Evolutionary conservation across 192 early-diverging fungal species (phyloP).

Genomic region (Backusella sp.): DNA sequence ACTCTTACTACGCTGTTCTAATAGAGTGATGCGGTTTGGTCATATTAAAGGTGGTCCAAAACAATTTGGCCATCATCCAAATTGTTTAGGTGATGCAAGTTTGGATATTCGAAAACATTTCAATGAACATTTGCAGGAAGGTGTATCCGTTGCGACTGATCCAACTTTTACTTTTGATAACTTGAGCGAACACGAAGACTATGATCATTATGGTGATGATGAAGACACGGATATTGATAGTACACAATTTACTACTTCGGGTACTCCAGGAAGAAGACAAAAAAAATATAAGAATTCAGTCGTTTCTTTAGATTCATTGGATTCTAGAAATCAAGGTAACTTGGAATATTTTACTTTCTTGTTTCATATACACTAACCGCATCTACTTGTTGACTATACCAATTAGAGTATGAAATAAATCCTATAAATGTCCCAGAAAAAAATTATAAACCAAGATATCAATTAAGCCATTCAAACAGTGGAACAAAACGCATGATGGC

Average conservation of each 20-base stretch:
- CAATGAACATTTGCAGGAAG: neutral
- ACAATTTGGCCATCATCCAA: neutral
- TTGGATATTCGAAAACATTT: neutral
- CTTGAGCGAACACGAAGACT: neutral
- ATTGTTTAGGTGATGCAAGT: neutral
- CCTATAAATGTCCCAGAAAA: neutral
- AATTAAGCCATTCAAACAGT: neutral
- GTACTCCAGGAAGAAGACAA: neutral
- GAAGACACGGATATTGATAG: neutral
- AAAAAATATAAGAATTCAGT: neutral
- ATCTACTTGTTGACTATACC: neutral
- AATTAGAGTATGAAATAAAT: neutral
- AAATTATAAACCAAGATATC: neutral
- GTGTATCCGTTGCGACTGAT: neutral
- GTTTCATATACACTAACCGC: neutral
- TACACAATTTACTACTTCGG: neutral
- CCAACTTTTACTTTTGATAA: neutral
- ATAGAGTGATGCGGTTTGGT: conserved; percentile 6
- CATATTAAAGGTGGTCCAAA: neutral
- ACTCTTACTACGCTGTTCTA: neutral
- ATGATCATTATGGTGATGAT: neutral
- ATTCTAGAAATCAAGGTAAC: neutral
- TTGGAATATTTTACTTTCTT: neutral
- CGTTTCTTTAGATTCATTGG: neutral
- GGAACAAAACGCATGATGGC: conserved; percentile 11